Base-by-base conservation (phyloP, 1,139 yeast genomes). In the Saccharomyces hybrid region DNA sequence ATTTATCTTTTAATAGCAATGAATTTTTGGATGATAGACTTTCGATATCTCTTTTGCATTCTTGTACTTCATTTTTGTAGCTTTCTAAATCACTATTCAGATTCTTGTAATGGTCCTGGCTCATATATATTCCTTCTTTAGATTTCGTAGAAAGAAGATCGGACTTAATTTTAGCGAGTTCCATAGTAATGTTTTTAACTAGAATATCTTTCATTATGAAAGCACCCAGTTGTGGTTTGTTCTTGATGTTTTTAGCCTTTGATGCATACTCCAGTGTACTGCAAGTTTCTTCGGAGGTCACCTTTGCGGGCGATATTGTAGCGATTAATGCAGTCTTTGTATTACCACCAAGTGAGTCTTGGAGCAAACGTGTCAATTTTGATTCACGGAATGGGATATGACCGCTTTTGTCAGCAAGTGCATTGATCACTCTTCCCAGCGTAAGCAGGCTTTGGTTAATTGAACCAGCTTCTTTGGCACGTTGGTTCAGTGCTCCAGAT, bases 351-450 rank as follows among this genome's bases (percentile, higher is more conserved):
- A 83, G 70, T 0, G 87, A 83, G 62, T 83, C 88, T 61, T 81
- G 86, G 49, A 83, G 71, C 38, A 83, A 69, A 56, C 87, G 73
- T 0, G 88, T 83, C 52, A 83, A 73, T 62, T 82, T 83, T 0
- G 87, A 82, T 65, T 83, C 88, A 60, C 88, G 72, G 63, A 82
- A 83, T 0, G 88, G 88, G 4, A 82, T 75, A 65, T 82, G 86
- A 4, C 66, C 64, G 48, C 64, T 71, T 54, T 70, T 71, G 57
- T 75, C 78, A 1, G 74, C 75, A 49, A 83, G 72, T 2, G 81
- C 71, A 64, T 80, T 83, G 14, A 83, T 83, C 1, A 83, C 88
- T 61, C 88, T 72, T 0, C 88, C 88, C 55, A 83, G 72, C 1
- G 87, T 82, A 34, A 83, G 69, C 53, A 83, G 73, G 64, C 86